Conservation (phyloP, 306 rosid species). For the Lablab purpureus region DNA sequence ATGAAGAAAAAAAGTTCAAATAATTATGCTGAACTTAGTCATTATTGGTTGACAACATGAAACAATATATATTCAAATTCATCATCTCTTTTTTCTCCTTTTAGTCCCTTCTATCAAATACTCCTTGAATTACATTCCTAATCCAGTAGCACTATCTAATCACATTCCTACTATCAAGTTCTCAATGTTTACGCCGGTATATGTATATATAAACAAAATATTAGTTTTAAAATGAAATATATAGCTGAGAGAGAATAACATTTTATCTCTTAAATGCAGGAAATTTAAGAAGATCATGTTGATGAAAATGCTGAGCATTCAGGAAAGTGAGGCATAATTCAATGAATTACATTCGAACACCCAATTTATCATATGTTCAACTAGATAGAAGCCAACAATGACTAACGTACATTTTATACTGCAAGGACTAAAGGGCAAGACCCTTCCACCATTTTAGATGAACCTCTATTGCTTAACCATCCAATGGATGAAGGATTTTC, state of each 20-base stretch:
- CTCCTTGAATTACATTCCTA: not conserved
- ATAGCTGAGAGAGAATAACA: no score
- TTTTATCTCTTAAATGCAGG: constrained; percentile 50
- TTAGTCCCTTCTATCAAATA: not conserved
- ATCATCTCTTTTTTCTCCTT: not conserved
- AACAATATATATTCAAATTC: not conserved
- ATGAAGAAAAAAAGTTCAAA: not conserved
- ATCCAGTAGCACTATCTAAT: not conserved
- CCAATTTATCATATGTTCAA: no score
- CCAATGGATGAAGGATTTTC: constrained; percentile 60
- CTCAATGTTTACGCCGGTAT: not conserved
- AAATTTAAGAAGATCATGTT: constrained; percentile 62
- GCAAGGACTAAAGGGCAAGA: constrained; percentile 50
- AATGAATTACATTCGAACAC: no score
- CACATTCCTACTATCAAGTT: no score
- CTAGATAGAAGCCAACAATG: no score
- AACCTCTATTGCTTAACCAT: constrained; percentile 62
- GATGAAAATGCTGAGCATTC: constrained; percentile 46
- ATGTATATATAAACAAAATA: not conserved
- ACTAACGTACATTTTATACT: not conserved
- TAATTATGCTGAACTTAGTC: not conserved
- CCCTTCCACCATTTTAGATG: constrained; percentile 43
- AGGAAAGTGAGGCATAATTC: constrained; percentile 48
- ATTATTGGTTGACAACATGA: not conserved
- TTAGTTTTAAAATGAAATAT: constrained; percentile 8